These are phyloP conservation scores for Adansonia madagascariensis DNA, from an alignment of 441 rosid species.

Conservation along the genomic window DNA sequence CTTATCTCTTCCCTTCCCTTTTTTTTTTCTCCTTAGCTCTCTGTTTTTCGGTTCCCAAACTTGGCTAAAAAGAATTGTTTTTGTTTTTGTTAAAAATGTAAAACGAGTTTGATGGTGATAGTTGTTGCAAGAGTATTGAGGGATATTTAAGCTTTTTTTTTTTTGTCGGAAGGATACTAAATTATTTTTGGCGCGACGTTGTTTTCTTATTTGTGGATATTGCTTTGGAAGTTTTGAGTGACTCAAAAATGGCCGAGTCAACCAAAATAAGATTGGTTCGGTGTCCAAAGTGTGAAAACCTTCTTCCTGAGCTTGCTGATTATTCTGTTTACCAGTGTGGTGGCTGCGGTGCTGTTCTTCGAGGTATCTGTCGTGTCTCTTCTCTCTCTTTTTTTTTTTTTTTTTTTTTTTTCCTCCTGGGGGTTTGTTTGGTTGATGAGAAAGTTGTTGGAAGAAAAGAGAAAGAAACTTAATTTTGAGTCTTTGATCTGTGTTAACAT, in stretches of 20 bases:
- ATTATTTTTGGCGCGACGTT: slow-evolving; percentile 6
- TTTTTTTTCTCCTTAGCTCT: neutral
- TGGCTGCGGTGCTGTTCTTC: slow-evolving; percentile 91
- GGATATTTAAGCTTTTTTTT: neutral
- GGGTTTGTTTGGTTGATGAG: slow-evolving; percentile 22
- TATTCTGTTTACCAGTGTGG: slow-evolving; percentile 47
- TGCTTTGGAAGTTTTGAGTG: slow-evolving; percentile 28
- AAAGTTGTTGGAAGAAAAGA: neutral
- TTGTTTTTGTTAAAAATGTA: neutral
- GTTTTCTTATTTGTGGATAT: neutral
- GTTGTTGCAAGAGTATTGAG: slow-evolving; percentile 13
- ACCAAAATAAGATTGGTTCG: slow-evolving; percentile 38
- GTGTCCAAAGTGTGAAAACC: no score
- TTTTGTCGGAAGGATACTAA: neutral
- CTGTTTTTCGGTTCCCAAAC: neutral
- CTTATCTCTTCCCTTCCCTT: neutral
- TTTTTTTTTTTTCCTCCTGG: neutral
- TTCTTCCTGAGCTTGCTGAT: no score
- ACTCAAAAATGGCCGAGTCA: slow-evolving; percentile 59
- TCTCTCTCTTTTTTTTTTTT: neutral
- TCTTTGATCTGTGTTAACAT: neutral
- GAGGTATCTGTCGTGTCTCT: slow-evolving; percentile 46
- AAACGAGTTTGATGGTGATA: slow-evolving; percentile 25
- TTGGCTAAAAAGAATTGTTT: neutral
- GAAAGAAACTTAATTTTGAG: neutral